These are phyloP conservation scores for Aspergillus bridgeri DNA, from an alignment of 495 filamentous ascomycete genomes.

Conservation along the genomic window DNA sequence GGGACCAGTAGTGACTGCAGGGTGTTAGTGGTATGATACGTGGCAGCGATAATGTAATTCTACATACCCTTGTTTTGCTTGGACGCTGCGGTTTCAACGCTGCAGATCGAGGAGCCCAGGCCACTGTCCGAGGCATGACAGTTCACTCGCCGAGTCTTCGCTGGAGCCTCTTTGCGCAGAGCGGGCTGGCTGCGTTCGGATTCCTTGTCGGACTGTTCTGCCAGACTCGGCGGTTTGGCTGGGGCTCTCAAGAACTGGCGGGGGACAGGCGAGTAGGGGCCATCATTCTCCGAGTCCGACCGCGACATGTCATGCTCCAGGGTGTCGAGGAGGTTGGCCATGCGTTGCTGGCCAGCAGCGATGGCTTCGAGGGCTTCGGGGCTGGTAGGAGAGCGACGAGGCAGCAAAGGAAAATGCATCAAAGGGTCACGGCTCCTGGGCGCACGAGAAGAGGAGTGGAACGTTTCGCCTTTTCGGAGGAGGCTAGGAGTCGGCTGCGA, in stretches of 20 bases:
- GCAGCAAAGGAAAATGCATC: conserved; percentile 42
- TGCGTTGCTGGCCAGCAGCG: conserved; percentile 45
- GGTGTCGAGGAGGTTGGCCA: conserved; percentile 42
- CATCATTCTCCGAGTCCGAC: conserved; percentile 28
- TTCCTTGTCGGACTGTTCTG: conserved; percentile 16
- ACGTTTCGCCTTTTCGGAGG: conserved; percentile 48
- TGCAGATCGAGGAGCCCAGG: conserved; percentile 54
- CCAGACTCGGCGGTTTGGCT: conserved; percentile 12
- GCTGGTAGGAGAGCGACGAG: conserved; percentile 49
- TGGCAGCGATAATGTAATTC: conserved; percentile 4
- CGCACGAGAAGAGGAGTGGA: conserved; percentile 44
- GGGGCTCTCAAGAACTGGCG: conserved; percentile 2
- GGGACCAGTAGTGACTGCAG: conserved; percentile 24
- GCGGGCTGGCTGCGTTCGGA: conserved; percentile 4
- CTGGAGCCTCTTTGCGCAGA: conserved; percentile 5
- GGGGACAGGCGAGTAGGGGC: conserved; percentile 20
- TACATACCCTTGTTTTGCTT: conserved; percentile 14
- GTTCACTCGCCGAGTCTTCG: conserved; percentile 25
- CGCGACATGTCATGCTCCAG: conserved; percentile 38
- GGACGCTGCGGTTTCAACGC: conserved; percentile 23
- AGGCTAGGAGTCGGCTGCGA: not conserved
- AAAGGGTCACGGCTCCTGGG: conserved; percentile 42
- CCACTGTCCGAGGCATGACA: conserved; percentile 51
- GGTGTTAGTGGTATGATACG: conserved; percentile 2
- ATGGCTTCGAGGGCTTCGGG: conserved; percentile 43